These are phyloP conservation scores for Gypsophila paniculata DNA, from an alignment of 179 eudicot genomes.

Conservation along the genomic window DNA sequence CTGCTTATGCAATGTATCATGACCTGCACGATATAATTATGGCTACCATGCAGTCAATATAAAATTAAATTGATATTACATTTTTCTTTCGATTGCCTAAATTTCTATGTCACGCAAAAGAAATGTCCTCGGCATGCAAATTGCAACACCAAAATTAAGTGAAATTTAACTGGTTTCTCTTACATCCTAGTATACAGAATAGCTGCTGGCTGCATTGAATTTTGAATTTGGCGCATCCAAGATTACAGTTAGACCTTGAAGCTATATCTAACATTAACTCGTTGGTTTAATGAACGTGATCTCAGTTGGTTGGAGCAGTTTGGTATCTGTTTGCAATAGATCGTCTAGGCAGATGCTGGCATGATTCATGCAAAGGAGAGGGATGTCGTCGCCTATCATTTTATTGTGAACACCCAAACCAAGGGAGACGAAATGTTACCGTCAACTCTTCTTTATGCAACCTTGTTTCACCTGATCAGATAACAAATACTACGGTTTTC, in stretches of 20 bases:
- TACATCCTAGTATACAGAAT: neutral
- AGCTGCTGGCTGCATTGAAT: neutral
- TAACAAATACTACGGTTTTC: conserved; percentile 22
- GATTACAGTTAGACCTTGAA: neutral
- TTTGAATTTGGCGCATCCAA: neutral
- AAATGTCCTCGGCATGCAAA: too few relatives aligned
- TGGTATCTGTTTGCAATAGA: conserved; percentile 39
- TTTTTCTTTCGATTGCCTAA: neutral
- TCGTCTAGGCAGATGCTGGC: conserved; percentile 34
- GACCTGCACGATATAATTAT: neutral
- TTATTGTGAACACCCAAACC: conserved; percentile 19
- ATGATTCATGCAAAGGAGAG: conserved; percentile 20
- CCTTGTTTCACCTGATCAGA: conserved; percentile 21
- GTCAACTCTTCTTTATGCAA: conserved; percentile 14
- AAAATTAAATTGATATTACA: neutral
- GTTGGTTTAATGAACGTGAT: neutral
- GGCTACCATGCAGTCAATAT: neutral
- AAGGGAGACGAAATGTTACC: neutral
- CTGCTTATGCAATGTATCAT: neutral
- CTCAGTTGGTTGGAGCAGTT: conserved; percentile 35
- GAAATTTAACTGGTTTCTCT: neutral
- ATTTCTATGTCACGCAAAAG: neutral
- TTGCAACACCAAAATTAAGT: neutral
- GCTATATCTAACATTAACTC: conserved; percentile 3
- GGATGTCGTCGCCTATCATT: conserved; percentile 27